phyloP scores from a whole-genome alignment of 345 rosid species.

The Pistacia vera region DNA sequence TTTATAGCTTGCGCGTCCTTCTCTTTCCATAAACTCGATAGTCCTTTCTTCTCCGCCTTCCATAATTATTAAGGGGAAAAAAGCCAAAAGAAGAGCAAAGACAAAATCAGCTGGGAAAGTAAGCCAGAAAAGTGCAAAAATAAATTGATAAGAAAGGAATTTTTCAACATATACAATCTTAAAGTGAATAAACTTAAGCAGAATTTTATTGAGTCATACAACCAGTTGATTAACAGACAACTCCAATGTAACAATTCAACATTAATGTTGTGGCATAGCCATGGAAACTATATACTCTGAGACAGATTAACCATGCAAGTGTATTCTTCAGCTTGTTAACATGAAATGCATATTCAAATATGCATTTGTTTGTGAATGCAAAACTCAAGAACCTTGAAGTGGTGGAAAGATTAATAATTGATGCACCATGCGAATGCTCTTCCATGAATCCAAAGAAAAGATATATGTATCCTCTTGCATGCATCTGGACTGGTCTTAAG shows the following conservation, averaged over 20 bases:
- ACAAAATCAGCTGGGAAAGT: conserved; percentile 8
- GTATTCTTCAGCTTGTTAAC: neutral
- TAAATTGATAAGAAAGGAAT: conserved; percentile 4
- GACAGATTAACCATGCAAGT: neutral
- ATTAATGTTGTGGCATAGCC: neutral
- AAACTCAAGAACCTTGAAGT: neutral
- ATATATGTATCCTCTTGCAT: neutral
- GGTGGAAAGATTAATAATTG: neutral
- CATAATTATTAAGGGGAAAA: conserved; percentile 9
- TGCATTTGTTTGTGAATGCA: too few species aligned
- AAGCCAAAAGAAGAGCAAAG: neutral
- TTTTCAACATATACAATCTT: neutral
- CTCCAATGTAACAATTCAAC: neutral
- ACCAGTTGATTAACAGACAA: neutral
- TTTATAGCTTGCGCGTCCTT: conserved; percentile 65
- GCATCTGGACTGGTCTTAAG: neutral
- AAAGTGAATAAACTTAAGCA: neutral
- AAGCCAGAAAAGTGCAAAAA: neutral
- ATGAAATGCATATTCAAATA: neutral
- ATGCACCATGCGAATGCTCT: neutral
- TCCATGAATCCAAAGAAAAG: conserved; percentile 1
- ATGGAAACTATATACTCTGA: neutral
- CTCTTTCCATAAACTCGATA: conserved; percentile 87
- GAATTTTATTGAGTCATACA: neutral
- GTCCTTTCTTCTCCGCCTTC: conserved; percentile 95